Evolutionary conservation across 192 early-diverging fungal species (phyloP).

Genomic region (Podila epigama): DNA sequence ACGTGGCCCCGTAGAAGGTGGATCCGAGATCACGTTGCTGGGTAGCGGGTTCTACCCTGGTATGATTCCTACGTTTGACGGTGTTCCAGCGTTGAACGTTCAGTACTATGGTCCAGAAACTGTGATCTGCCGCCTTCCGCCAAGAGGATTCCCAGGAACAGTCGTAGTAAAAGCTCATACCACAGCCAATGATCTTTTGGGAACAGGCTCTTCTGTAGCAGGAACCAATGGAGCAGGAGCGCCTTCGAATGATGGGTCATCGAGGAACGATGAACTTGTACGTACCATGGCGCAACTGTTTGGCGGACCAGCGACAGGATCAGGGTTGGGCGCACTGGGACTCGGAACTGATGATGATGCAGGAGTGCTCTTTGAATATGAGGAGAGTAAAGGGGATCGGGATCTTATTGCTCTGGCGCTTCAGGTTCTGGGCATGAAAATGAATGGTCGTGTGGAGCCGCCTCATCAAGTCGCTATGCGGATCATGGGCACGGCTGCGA

Average conservation of each 20-base stretch:
- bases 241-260: not conserved
- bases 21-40: slow-evolving; percentile 71
- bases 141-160: slow-evolving; percentile 62
- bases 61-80: slow-evolving; percentile 75
- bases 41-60: slow-evolving; percentile 75
- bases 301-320: slow-evolving; percentile 4
- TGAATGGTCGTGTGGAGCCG: slow-evolving; percentile 66
- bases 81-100: slow-evolving; percentile 59
- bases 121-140: slow-evolving; percentile 75
- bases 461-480: slow-evolving; percentile 67
- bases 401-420: slow-evolving; percentile 79
- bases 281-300: slow-evolving; percentile 29
- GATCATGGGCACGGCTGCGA: slow-evolving; percentile 51
- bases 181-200: not conserved
- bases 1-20: slow-evolving; percentile 79
- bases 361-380: slow-evolving; percentile 50
- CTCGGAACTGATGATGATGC: slow-evolving; percentile 5
- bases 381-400: slow-evolving; percentile 70
- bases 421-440: slow-evolving; percentile 76
- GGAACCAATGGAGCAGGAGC: not conserved
- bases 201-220: not conserved
- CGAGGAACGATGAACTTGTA: slow-evolving; percentile 12
- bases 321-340: slow-evolving; percentile 1
- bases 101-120: slow-evolving; percentile 72
- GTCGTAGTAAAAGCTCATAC: slow-evolving; percentile 53